Evolutionary conservation across 345 rosid species (phyloP).

Genomic region (Stellera chamaejasme): DNA sequence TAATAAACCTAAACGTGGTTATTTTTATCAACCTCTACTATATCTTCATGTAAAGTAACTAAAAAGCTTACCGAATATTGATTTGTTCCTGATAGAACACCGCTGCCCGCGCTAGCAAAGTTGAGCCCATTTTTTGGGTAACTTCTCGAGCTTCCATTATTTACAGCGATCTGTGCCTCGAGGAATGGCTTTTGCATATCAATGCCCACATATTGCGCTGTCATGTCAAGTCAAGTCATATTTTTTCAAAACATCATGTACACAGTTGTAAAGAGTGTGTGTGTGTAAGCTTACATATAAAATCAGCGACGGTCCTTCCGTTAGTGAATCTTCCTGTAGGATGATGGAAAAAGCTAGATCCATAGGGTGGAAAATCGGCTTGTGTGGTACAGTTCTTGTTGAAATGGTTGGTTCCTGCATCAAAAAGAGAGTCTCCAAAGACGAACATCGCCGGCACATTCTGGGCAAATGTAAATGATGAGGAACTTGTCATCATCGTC

Average conservation of each 20-base stretch:
- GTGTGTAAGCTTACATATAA: constrained; percentile 44
- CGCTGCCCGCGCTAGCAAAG: constrained; percentile 69
- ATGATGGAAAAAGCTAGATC: constrained; percentile 50
- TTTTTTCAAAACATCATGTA: too few relatives aligned
- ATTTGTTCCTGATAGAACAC: constrained; percentile 44
- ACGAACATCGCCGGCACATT: constrained; percentile 39
- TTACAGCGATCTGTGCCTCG: constrained; percentile 27
- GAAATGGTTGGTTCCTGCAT: constrained; percentile 63
- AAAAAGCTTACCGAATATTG: constrained; percentile 23
- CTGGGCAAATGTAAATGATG: constrained; percentile 11
- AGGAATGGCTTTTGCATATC: constrained; percentile 43
- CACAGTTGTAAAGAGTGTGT: too few relatives aligned
- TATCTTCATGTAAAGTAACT: not conserved
- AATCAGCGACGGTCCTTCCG: constrained; percentile 61
- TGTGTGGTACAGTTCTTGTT: constrained; percentile 53
- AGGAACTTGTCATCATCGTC: not conserved
- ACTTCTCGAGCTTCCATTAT: constrained; percentile 34
- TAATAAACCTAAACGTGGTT: not conserved
- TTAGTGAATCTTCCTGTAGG: constrained; percentile 76
- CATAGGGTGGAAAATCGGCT: constrained; percentile 74
- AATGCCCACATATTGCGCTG: constrained; percentile 44
- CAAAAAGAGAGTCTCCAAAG: constrained; percentile 62
- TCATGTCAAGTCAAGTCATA: not conserved
- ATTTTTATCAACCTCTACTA: not conserved
- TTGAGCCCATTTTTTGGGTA: constrained; percentile 54